Evolutionary conservation across 2,329 filamentous ascomycete species (phyloP), one percentile per base, ranked within the genome.

Genomic region (Rutstroemia sp.): DNA sequence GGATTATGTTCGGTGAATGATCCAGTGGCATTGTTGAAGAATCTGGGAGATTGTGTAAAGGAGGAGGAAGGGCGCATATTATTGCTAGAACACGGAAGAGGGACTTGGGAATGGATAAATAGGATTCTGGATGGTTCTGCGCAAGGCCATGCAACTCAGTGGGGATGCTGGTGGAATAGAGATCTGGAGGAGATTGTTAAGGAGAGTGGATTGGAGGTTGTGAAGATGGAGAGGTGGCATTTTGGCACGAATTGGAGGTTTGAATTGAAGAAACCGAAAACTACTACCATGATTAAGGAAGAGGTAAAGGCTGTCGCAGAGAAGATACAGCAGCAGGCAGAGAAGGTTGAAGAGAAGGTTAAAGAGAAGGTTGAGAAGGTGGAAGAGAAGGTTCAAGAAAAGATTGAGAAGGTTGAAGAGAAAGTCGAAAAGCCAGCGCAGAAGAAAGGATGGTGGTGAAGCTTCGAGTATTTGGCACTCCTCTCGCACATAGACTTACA

Each of bases 141-240:
- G 0, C 69, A 70, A 16, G 70, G 71, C 21, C 83, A 86, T 64
- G 84, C 83, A 57, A 71, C 73, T 21, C 76, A 78, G 63, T 86
- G 81, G 64, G 83, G 83, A 2, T 86, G 83, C 71, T 86, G 83
- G 83, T 86, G 82, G 82, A 86, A 86, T 70, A 73, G 83, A 52
- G 82, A 86, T 64, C 78, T 86, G 58, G 77, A 78, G 63, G 70
- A 65, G 37, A 73, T 85, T 30, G 75, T 85, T 8, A 70, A 74
- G 53, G 73, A 76, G 58, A 82, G 80, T 30, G 80, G 81, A 2
- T 70, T 86, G 50, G 78, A 83, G 66, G 71, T 86, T 42, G 75
- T 84, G 45, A 71, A 73, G 59, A 66, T 84, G 21, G 71, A 78
- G 68, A 63, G 75, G 63, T 66, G 75, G 30, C 81, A 84, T 64